Evolutionary conservation across 345 rosid genomes (phyloP), one percentile per base, ranked within the genome.

Genomic region (Durio zibethinus): DNA sequence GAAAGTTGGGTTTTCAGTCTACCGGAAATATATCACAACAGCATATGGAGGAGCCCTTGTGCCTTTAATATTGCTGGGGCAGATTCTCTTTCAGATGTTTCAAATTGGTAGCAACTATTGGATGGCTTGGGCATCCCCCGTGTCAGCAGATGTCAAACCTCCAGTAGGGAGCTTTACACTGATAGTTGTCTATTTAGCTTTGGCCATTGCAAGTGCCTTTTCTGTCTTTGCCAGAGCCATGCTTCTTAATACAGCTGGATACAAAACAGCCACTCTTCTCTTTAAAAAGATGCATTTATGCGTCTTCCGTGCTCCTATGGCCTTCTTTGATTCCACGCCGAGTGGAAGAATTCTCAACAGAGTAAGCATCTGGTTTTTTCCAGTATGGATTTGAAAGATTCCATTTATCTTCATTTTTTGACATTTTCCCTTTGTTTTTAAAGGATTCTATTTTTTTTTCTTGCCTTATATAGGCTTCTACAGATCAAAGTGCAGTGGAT

Each of bases 91-190:
- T 79, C 92, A 91, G 85, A 8, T 82, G 75, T 89, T 91, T 72
- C 93, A 91, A 85, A 93, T 91, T 36, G 91, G 94, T 42, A 91
- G 96, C 87, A 91, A 91, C 76, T 91, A 93, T 67, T 93, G 93
- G 97, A 93, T 93, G 96, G 93, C 93, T 23, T 89, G 90, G 96
- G 97, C 87, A 73, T 86, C 92, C 78, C 94, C 94, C 0, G 83
- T 85, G 74, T 91, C 94, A 0, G 79, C 71, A 71, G 91, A 86
- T 77, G 81, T 53, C 18, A 80, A 89, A 78, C 91, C 96, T 76
- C 76, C 68, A 21, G 94, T 90, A 72, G 81, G 83, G 43, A 61
- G 74, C 72, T 77, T 80, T 3, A 89, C 86, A 10, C 77, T 92
- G 35, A 79, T 92, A 73, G 59, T 84, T 40, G 94, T 92, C 15